phyloP scores from a whole-genome alignment of 305 asterid species.

The Withania somnifera region DNA sequence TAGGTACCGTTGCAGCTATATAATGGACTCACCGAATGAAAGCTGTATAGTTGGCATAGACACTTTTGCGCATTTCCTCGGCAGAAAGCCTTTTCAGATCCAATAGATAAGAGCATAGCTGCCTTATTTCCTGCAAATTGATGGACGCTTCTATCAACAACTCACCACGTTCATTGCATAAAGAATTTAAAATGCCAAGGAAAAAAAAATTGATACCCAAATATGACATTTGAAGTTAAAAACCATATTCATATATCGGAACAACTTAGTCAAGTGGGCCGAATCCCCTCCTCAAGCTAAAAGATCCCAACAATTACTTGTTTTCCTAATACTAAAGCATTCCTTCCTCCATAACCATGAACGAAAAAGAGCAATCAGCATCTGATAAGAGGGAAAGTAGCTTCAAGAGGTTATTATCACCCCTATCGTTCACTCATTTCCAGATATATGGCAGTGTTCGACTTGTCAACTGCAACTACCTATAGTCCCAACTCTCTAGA shows the following conservation, averaged over 20 bases:
- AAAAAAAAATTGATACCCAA: background rate
- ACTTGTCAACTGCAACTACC: background rate
- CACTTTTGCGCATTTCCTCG: conserved; percentile 99
- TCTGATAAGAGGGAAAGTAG: background rate
- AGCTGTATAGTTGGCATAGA: conserved; percentile 89
- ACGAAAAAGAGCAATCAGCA: background rate
- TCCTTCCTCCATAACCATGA: background rate
- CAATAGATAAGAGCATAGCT: conserved; percentile 77
- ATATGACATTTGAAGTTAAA: background rate
- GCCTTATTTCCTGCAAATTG: conserved; percentile 79
- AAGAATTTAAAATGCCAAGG: background rate
- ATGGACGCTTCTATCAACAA: conserved; percentile 1
- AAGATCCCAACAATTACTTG: background rate
- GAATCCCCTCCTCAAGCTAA: background rate
- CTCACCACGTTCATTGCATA: background rate
- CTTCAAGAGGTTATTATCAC: background rate
- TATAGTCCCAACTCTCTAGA: background rate
- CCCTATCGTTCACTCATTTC: background rate
- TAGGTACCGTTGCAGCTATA: background rate
- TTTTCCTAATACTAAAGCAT: background rate
- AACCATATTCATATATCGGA: background rate
- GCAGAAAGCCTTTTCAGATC: conserved; percentile 97
- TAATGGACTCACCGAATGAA: conserved; percentile 77
- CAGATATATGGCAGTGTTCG: background rate
- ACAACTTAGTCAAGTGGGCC: background rate